Evolutionary conservation across 2,329 filamentous ascomycete species (phyloP), one percentile per base, ranked within the genome.

Genomic region (Fusarium sp.): DNA sequence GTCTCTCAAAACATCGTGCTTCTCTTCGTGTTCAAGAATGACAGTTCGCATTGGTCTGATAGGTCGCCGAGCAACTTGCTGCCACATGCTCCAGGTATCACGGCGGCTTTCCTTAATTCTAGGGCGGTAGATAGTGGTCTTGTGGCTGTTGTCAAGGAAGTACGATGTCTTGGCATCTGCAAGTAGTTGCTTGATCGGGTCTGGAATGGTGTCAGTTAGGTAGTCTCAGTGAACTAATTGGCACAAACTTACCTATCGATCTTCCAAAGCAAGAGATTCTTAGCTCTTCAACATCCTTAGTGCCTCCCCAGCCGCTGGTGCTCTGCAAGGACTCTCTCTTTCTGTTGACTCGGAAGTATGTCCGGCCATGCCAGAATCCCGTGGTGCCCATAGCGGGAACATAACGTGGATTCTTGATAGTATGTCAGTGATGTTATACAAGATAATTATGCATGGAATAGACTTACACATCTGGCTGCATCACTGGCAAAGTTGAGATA

Each of bases 1-100:
- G 70, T 96, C 92, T 24, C 81, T 80, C 11, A 94, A 78, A 5
- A 95, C 83, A 30, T 83, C 82, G 3, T 84, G 80, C 77, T 94
- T 95, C 72, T 92, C 86, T 44, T 83, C 76, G 10, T 83, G 80
- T 65, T 93, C 90, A 6, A 96, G 83, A 3, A 94, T 89, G 2
- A 96, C 91, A 0, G 92, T 95, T 48, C 85, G 83, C 82, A 95
- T 91, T 1, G 90, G 89, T 17, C 91, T 81, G 8, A 89, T 87
- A 0, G 91, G 91, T 2, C 91, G 82, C 26, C 86, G 82, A 2
- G 86, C 85, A 23, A 89, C 85, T 62, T 84, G 80, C 38, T 83
- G 79, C 87, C 88, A 90, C 74, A 78, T 72, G 67, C 78, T 79
- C 45, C 52, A 69, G 52, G 81, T 74, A 54, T 80, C 84, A 14